phyloP scores from a whole-genome alignment of 768 basidiomycete genomes.

The Tephrocybe sp. region DNA sequence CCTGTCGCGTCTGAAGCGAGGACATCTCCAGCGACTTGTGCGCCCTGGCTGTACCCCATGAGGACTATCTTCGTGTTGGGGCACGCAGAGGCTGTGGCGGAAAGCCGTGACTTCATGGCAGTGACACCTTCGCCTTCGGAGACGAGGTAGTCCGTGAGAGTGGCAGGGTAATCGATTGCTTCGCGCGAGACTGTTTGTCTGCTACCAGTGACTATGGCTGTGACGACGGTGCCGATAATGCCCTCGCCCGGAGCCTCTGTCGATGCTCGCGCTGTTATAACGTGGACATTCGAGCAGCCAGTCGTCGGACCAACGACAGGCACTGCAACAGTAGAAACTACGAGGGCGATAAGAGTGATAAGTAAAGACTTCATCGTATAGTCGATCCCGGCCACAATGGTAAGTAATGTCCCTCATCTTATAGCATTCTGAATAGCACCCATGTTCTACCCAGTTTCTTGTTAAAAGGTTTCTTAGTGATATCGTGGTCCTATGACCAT shows the following conservation, averaged over 20 bases:
- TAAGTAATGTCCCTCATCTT: background rate
- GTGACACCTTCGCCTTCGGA: slow-evolving; percentile 11
- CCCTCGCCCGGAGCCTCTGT: slow-evolving; percentile 20
- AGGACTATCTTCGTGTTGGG: slow-evolving; percentile 16
- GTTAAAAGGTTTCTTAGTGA: background rate
- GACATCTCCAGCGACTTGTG: slow-evolving; percentile 16
- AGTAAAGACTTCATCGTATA: slow-evolving; percentile 5
- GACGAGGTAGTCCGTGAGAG: slow-evolving; percentile 10
- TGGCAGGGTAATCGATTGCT: slow-evolving; percentile 12
- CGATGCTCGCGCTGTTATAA: slow-evolving; percentile 20
- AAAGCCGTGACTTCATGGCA: slow-evolving; percentile 11
- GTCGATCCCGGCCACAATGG: background rate
- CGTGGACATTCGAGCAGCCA: slow-evolving; percentile 19
- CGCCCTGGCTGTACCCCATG: slow-evolving; percentile 16
- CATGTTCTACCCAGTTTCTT: background rate
- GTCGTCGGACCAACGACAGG: slow-evolving; percentile 9
- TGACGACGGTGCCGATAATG: slow-evolving; percentile 18
- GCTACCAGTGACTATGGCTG: slow-evolving; percentile 9
- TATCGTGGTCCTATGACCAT: slow-evolving; percentile 3
- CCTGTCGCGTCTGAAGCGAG: slow-evolving; percentile 10
- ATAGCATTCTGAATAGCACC: background rate
- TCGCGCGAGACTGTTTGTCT: slow-evolving; percentile 12
- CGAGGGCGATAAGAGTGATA: background rate
- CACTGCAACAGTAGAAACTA: slow-evolving; percentile 1
- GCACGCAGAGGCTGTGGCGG: slow-evolving; percentile 10